Evolutionary conservation across 1,139 yeast species (phyloP).

Genomic region (Sugiyamaella neomexicana): DNA sequence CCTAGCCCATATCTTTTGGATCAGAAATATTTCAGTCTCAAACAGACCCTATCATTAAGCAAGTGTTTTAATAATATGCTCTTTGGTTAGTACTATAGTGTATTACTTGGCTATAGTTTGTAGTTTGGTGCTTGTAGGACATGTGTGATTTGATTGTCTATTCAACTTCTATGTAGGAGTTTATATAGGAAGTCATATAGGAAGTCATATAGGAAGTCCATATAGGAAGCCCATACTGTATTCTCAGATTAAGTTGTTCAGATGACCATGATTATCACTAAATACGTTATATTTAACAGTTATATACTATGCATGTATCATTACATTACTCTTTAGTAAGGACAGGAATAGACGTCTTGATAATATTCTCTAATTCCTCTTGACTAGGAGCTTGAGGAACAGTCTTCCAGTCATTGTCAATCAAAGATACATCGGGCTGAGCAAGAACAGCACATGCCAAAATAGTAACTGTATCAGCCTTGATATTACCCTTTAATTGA

Average conservation of each 20-base stretch:
- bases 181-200: too few relatives aligned
- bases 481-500: constrained; percentile 23
- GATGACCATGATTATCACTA: too few relatives aligned
- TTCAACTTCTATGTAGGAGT: too few relatives aligned
- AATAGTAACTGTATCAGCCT: constrained; percentile 21
- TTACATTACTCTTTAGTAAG: constrained; percentile 7
- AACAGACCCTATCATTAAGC: not conserved
- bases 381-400: constrained; percentile 21
- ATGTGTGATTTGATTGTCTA: too few relatives aligned
- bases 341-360: constrained; percentile 18
- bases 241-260: too few relatives aligned
- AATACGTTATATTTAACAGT: too few relatives aligned
- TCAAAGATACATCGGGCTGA: constrained; percentile 36
- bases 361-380: constrained; percentile 20
- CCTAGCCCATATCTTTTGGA: not conserved
- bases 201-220: too few relatives aligned
- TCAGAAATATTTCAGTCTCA: not conserved
- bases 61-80: too few relatives aligned
- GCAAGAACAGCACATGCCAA: constrained; percentile 21
- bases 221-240: too few relatives aligned
- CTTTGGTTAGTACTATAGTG: too few relatives aligned
- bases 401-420: constrained; percentile 19
- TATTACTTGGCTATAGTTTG: too few relatives aligned
- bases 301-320: not conserved
- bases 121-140: too few relatives aligned